These are phyloP conservation scores for Aspergillus sp. DNA, from an alignment of 2,329 filamentous ascomycete species.

Conservation along the genomic window DNA sequence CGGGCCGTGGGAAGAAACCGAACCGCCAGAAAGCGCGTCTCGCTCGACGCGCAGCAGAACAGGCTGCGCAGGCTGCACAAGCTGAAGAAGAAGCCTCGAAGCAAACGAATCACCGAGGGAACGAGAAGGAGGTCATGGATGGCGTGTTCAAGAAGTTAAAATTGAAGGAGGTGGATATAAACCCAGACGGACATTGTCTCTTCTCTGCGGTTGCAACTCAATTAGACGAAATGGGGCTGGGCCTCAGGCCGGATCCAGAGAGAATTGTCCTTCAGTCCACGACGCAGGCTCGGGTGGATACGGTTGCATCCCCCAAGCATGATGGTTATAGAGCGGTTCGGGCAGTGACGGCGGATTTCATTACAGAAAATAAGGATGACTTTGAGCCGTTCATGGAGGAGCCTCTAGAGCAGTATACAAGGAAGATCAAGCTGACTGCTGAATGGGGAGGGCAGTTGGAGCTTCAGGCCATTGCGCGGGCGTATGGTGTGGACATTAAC, in stretches of 20 bases:
- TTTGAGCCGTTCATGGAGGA: slow-evolving; percentile 88
- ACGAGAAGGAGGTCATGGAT: slow-evolving; percentile 71
- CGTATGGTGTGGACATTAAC: slow-evolving; percentile 76
- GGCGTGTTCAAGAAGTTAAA: slow-evolving; percentile 62
- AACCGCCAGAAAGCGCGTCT: slow-evolving; percentile 91
- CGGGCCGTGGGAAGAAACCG: slow-evolving; percentile 62
- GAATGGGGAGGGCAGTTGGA: slow-evolving; percentile 97
- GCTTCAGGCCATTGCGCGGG: slow-evolving; percentile 76
- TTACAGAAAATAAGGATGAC: slow-evolving; percentile 70
- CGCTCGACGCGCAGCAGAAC: slow-evolving; percentile 82
- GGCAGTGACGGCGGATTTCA: slow-evolving; percentile 72
- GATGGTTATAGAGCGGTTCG: slow-evolving; percentile 67
- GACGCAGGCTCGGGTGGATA: slow-evolving; percentile 32
- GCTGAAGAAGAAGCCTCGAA: slow-evolving; percentile 73
- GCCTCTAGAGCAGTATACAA: slow-evolving; percentile 68
- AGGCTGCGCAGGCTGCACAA: slow-evolving; percentile 65
- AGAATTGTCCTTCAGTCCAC: slow-evolving; percentile 32
- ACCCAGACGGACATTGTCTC: slow-evolving; percentile 90
- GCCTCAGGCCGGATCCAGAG: slow-evolving; percentile 37
- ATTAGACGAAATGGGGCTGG: slow-evolving; percentile 53
- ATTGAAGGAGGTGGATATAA: slow-evolving; percentile 74
- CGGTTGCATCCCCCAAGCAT: slow-evolving; percentile 36
- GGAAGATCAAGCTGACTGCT: slow-evolving; percentile 78
- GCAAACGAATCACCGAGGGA: slow-evolving; percentile 70
- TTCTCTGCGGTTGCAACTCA: slow-evolving; percentile 92